phyloP scores from a whole-genome alignment of 768 basidiomycete species.

The Pilatotrama ljubarskyi region DNA sequence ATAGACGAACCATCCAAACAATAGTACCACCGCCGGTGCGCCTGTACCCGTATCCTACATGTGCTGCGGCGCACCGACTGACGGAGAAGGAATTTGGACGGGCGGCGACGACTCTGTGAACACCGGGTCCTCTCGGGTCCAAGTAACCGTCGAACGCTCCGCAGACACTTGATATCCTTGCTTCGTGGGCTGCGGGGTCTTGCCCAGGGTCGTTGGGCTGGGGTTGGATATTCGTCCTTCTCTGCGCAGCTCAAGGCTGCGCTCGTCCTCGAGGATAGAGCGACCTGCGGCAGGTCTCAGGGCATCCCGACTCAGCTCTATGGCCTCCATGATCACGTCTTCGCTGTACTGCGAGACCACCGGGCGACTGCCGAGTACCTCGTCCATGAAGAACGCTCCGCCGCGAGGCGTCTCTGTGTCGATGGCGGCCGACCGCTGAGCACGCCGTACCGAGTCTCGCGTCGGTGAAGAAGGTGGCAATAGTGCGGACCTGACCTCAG shows the following conservation, averaged over 20 bases:
- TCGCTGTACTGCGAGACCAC: conserved; percentile 31
- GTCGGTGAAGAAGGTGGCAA: conserved; percentile 21
- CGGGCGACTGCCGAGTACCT: conserved; percentile 45
- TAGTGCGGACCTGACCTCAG: conserved; percentile 8
- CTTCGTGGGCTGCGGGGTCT: conserved; percentile 5
- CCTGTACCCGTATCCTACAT: conserved; percentile 5
- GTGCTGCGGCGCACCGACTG: conserved; percentile 18
- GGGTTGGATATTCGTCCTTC: conserved; percentile 34
- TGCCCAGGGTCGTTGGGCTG: conserved; percentile 22
- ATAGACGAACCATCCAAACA: conserved; percentile 1
- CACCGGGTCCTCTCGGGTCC: conserved; percentile 20
- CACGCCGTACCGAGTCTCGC: conserved; percentile 21
- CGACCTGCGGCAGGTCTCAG: conserved; percentile 15
- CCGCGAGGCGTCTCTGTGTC: conserved; percentile 34
- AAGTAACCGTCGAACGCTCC: conserved; percentile 45
- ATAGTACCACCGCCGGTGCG: conserved; percentile 4
- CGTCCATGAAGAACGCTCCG: conserved; percentile 46
- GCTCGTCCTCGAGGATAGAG: conserved; percentile 32
- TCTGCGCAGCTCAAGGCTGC: conserved; percentile 40
- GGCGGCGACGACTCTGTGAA: conserved; percentile 4
- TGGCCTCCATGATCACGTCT: conserved; percentile 33
- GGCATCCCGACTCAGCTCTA: conserved; percentile 26
- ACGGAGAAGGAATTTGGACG: conserved; percentile 4
- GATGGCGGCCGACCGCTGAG: conserved; percentile 24
- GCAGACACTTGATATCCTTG: conserved; percentile 38